Conservation (phyloP, 1,284 basidiomycete genomes). For the Retiboletus flavoniger region DNA sequence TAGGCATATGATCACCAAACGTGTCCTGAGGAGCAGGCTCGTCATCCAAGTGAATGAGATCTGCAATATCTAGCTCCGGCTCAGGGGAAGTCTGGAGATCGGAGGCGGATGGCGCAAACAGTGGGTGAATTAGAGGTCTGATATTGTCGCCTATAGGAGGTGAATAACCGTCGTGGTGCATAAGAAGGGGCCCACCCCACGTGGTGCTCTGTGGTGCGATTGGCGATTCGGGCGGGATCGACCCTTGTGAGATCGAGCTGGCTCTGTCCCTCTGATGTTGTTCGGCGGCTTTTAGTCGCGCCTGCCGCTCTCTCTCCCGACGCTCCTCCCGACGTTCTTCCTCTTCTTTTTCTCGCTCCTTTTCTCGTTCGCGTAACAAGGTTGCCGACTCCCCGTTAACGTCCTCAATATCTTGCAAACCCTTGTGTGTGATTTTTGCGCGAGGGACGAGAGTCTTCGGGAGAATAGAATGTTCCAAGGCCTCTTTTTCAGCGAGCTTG, state of each 20-base stretch:
- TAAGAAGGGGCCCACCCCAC: conserved; percentile 61
- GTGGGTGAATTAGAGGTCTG: conserved; percentile 37
- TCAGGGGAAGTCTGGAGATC: conserved; percentile 45
- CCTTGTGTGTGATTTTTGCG: conserved; percentile 88
- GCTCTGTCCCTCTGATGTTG: conserved; percentile 46
- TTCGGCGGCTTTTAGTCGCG: conserved; percentile 49
- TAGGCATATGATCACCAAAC: conserved; percentile 19
- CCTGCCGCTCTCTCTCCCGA: conserved; percentile 61
- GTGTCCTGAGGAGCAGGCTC: conserved; percentile 40
- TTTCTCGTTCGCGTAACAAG: conserved; percentile 55
- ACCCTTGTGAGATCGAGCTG: conserved; percentile 42
- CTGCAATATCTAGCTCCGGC: conserved; percentile 68
- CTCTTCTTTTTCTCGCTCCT: conserved; percentile 52
- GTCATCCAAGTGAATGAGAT: conserved; percentile 77
- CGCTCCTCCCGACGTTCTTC: conserved; percentile 58
- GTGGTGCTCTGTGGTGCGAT: conserved; percentile 42
- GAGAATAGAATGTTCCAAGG: conserved; percentile 79
- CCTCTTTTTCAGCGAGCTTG: conserved; percentile 74
- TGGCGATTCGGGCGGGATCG: conserved; percentile 66
- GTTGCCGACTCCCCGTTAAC: conserved; percentile 53
- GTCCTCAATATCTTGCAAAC: conserved; percentile 82
- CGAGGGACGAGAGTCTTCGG: conserved; percentile 69
- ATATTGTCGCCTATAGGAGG: conserved; percentile 22
- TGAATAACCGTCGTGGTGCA: conserved; percentile 28
- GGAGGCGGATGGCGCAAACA: conserved; percentile 45